Evolutionary conservation across 169 alveolate genomes (phyloP), one percentile per base, ranked within the genome.

Genomic region (Eimeria sp.): DNA sequence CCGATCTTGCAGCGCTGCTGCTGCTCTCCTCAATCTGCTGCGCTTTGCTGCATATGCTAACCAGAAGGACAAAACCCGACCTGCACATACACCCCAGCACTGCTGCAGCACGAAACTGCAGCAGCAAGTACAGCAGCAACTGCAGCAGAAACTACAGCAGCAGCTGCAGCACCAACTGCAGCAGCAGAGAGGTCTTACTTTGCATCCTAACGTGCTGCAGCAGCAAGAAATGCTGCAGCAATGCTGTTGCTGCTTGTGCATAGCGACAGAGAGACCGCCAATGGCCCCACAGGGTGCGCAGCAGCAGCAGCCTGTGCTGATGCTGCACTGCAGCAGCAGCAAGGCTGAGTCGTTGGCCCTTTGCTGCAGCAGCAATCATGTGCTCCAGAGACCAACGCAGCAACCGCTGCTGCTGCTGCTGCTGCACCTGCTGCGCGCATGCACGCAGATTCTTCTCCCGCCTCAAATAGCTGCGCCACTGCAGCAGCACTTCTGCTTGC

Each of bases 151-250:
- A 18, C n/a, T 16, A 18, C 70, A 16, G 82, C 82, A 72, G 82
- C 82, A 72, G 10, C 82, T 27, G 54, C 49, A 72, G 82, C 47
- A 72, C 13, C 82, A 72, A 22, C 82, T 34, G 82, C 82, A 72
- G 70, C 70, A 61, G 3, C 63, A 13, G 7, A 22, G 49, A 5
- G 11, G 61, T 13, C 90, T 54, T 25, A 82, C 90, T 51, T 14
- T n/a, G 90, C 4, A 13, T 70, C 16, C 72, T 16, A 49, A 47
- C n/a, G 4, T 82, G 72, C 70, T 82, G 90, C 90, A 82, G 90
- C 90, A 82, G 25, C 18, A 82, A n/a, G 72, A 82, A 82, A 49
- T 82, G 90, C 90, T 82, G 90, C 90, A 82, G 73, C 90, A 82
- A 72, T 49, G 90, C 90, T 47, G 13, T 82, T 6, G 72, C 90